phyloP scores from a whole-genome alignment of 225 moss, liverwort and hornwort species.

The Pseudoscleropodium purum region DNA sequence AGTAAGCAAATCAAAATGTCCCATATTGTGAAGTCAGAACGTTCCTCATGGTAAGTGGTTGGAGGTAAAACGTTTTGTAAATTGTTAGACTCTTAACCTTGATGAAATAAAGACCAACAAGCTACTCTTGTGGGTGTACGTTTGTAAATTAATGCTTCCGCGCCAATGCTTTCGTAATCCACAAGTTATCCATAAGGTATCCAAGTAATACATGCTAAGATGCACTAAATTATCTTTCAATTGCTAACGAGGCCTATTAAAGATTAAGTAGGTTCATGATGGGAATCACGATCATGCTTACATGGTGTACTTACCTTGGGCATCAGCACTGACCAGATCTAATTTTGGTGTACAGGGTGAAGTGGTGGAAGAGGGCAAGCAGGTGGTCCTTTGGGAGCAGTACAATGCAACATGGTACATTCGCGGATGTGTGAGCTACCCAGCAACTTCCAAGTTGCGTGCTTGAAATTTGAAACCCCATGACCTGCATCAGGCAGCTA shows the following conservation, averaged over 20 bases:
- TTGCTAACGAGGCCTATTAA: background rate
- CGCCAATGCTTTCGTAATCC: background rate
- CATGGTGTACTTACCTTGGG: background rate
- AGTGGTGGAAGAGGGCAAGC: slow-evolving; percentile 42
- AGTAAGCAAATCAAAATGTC: background rate
- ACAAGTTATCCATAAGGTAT: background rate
- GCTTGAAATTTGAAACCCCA: background rate
- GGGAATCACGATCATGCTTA: background rate
- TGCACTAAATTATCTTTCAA: background rate
- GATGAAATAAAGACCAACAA: background rate
- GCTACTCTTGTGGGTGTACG: background rate
- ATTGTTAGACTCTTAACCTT: background rate
- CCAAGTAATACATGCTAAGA: background rate
- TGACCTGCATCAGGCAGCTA: background rate
- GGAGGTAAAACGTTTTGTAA: background rate
- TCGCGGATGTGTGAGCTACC: slow-evolving; percentile 39
- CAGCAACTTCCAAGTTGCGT: slow-evolving; percentile 6
- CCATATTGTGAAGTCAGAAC: too few relatives aligned
- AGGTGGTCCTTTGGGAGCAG: slow-evolving; percentile 52
- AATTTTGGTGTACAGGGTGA: slow-evolving; percentile 13
- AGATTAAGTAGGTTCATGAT: background rate
- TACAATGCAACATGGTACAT: slow-evolving; percentile 51
- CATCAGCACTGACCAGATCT: background rate
- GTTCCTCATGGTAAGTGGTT: background rate
- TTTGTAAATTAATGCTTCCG: background rate